Evolutionary conservation across 2,329 filamentous ascomycete genomes (phyloP).

Genomic region (Penicillium sp.): DNA sequence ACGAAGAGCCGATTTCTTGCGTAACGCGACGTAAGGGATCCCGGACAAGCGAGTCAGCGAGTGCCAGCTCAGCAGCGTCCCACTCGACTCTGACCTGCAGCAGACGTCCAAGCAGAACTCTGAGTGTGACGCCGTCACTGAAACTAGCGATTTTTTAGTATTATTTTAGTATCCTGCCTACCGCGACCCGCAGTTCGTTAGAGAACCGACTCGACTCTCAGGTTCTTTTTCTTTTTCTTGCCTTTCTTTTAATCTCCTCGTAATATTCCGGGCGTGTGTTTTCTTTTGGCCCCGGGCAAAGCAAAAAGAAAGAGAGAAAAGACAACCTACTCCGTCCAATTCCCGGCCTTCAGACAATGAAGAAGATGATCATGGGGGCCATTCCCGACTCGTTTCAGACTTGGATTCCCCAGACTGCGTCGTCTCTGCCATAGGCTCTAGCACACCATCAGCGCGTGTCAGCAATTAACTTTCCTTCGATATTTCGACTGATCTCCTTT

Average conservation of each 20-base stretch:
- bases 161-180: no score
- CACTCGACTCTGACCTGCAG: conserved; percentile 4
- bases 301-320: neutral
- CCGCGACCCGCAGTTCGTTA: neutral
- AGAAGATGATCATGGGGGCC: conserved; percentile 10
- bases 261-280: neutral
- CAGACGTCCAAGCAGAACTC: neutral
- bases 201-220: neutral
- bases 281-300: neutral
- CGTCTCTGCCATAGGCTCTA: neutral
- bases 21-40: conserved; percentile 15
- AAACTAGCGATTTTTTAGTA: neutral
- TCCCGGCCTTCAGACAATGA: conserved; percentile 2
- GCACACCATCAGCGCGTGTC: neutral
- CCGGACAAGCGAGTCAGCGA: conserved; percentile 20
- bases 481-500: neutral
- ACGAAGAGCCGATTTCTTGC: neutral
- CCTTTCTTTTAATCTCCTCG: neutral
- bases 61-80: conserved; percentile 23
- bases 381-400: conserved; percentile 9
- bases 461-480: neutral
- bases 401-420: conserved; percentile 7
- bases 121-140: neutral
- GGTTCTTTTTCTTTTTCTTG: neutral
- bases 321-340: neutral